A percentile compares a stretch with the other conserved stretches of the same genome.
These are phyloP conservation scores for Tetradesmus lagerheimii DNA, from an alignment of 139 green algal species.

Conservation along the genomic window DNA sequence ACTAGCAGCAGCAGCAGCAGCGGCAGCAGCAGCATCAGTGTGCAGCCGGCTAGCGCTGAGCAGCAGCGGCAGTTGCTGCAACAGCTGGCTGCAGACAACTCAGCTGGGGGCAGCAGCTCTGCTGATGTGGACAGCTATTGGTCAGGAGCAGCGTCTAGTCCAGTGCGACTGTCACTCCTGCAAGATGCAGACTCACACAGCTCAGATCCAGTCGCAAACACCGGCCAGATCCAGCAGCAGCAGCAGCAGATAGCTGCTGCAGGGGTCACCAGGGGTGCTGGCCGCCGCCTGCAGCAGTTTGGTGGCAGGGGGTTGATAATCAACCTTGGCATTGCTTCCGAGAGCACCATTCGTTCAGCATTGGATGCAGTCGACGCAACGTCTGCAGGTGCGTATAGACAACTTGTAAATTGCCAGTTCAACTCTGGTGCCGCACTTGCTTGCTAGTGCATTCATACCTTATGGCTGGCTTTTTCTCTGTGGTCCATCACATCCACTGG, in stretches of 20 bases:
- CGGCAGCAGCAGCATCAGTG: neutral
- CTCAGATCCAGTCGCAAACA: neutral
- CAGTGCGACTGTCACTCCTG: neutral
- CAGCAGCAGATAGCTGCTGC: neutral
- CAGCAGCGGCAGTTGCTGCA: neutral
- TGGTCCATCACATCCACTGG: too few species aligned
- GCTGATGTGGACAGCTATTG: neutral
- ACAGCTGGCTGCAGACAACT: neutral
- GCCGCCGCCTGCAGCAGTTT: neutral
- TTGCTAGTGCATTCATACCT: too few species aligned
- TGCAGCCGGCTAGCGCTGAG: neutral
- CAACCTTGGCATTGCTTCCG: neutral
- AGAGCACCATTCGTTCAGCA: neutral
- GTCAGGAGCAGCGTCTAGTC: neutral
- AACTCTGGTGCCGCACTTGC: too few species aligned
- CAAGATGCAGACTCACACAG: neutral
- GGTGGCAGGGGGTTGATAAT: neutral
- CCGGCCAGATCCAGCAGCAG: neutral
- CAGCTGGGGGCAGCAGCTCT: neutral
- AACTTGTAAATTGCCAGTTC: neutral
- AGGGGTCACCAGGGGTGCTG: neutral
- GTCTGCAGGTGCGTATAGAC: neutral
- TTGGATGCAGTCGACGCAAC: neutral
- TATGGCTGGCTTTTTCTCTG: too few species aligned
- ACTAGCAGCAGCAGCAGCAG: neutral